phyloP scores from a whole-genome alignment of 2,329 filamentous ascomycete species.

The Coniochaeta prunicola region DNA sequence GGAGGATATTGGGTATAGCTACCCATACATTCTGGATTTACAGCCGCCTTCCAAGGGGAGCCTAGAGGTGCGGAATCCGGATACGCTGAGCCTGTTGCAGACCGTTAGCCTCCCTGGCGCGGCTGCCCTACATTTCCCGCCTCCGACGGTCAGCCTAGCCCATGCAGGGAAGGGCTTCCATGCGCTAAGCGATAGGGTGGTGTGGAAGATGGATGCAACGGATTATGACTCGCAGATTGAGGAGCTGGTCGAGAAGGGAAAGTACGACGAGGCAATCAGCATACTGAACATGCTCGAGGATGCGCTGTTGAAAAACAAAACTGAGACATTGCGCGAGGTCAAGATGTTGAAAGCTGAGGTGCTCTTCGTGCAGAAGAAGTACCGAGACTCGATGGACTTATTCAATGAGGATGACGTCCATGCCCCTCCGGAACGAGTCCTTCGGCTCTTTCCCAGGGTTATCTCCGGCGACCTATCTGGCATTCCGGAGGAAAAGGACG shows the following conservation, averaged over 20 bases:
- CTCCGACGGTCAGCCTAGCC: conserved; percentile 86
- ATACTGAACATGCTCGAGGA: conserved; percentile 86
- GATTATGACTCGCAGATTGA: conserved; percentile 88
- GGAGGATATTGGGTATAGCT: conserved; percentile 90
- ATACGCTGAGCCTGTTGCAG: conserved; percentile 84
- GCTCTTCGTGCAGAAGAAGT: conserved; percentile 77
- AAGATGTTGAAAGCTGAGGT: conserved; percentile 87
- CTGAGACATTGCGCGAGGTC: conserved; percentile 70
- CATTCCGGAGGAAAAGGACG: conserved; percentile 24
- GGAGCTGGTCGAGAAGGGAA: conserved; percentile 64
- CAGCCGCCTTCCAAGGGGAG: conserved; percentile 77
- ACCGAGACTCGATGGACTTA: conserved; percentile 77
- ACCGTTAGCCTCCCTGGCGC: conserved; percentile 76
- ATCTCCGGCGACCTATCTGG: conserved; percentile 78
- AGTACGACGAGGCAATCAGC: conserved; percentile 88
- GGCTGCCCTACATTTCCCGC: conserved; percentile 80
- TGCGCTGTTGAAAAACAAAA: conserved; percentile 78
- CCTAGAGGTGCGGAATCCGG: conserved; percentile 86
- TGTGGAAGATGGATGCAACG: conserved; percentile 94
- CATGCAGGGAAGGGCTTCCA: conserved; percentile 95
- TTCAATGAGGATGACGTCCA: conserved; percentile 79
- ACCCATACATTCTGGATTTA: conserved; percentile 86
- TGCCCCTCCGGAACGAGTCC: conserved; percentile 81
- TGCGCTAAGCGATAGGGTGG: conserved; percentile 80
- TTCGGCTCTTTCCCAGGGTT: conserved; percentile 72